phyloP scores from a whole-genome alignment of 495 filamentous ascomycete species.

The Staphylotrichum longicolle region DNA sequence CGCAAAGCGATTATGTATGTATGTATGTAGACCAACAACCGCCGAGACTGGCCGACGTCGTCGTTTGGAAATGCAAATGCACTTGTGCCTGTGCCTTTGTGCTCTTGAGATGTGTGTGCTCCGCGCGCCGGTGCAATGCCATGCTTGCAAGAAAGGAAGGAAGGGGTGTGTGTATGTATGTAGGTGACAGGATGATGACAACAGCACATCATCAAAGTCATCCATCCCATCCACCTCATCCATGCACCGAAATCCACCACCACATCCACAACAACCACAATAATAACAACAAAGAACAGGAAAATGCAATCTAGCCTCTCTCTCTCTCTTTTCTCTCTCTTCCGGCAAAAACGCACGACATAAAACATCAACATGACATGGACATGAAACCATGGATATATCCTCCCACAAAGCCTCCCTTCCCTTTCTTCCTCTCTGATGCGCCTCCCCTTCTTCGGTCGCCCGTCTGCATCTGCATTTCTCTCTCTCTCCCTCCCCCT shows the following conservation, averaged over 20 bases:
- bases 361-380: neutral
- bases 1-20: neutral
- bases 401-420: neutral
- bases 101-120: neutral
- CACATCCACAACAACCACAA: no score
- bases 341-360: neutral
- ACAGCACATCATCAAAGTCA: neutral
- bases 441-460: neutral
- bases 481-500: neutral
- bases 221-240: no score
- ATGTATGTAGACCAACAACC: neutral
- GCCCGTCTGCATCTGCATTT: neutral
- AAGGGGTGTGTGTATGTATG: neutral
- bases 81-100: no score
- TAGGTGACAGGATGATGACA: conserved; percentile 7
- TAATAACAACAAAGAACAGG: neutral
- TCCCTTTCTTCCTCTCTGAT: neutral
- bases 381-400: neutral
- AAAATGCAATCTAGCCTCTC: conserved; percentile 1
- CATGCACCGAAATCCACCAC: no score
- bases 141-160: neutral
- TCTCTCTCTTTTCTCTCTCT: no score
- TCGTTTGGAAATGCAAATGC: no score
- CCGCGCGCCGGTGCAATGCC: conserved; percentile 1
- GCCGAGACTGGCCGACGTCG: no score